These are phyloP conservation scores for Medicago ruthenica DNA, from an alignment of 306 rosid genomes.

Conservation along the genomic window DNA sequence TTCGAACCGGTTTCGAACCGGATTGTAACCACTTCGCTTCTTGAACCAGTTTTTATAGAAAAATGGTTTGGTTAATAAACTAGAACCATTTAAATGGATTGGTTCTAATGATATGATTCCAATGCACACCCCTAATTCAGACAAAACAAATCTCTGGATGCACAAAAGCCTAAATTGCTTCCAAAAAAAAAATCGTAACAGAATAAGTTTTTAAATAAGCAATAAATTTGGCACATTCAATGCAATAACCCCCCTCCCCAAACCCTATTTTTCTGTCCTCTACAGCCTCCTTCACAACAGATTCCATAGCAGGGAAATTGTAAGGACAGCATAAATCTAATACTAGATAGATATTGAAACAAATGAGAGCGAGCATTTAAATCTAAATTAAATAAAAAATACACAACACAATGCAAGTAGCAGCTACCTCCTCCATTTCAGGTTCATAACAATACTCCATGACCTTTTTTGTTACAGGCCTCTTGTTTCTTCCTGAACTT, in stretches of 20 bases:
- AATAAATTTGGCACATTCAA: not conserved
- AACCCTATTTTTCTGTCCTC: not conserved
- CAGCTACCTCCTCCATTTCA: slow-evolving; percentile 95
- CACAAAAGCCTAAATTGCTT: too few species aligned
- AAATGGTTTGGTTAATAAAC: too few species aligned
- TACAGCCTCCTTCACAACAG: not conserved
- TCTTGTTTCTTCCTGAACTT: slow-evolving; percentile 79
- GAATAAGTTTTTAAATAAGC: not conserved
- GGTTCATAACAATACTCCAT: slow-evolving; percentile 99
- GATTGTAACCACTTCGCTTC: too few species aligned
- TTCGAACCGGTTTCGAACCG: too few species aligned
- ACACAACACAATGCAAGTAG: slow-evolving; percentile 29
- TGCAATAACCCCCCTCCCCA: not conserved
- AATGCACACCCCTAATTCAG: too few species aligned
- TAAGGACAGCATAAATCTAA: slow-evolving; percentile 17
- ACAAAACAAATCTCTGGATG: too few species aligned
- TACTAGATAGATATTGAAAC: slow-evolving; percentile 17
- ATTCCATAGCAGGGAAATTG: not conserved
- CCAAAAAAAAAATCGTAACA: not conserved
- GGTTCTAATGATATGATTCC: too few species aligned
- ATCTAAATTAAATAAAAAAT: slow-evolving; percentile 32
- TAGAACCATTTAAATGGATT: too few species aligned
- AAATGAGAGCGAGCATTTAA: slow-evolving; percentile 22
- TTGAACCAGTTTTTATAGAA: too few species aligned
- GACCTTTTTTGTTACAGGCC: slow-evolving; percentile 72